Percentiles rank a stretch among this genome's conserved stretches.
Conservation (phyloP, 208 protist genomes). For the Crithidia thermophila region DNA sequence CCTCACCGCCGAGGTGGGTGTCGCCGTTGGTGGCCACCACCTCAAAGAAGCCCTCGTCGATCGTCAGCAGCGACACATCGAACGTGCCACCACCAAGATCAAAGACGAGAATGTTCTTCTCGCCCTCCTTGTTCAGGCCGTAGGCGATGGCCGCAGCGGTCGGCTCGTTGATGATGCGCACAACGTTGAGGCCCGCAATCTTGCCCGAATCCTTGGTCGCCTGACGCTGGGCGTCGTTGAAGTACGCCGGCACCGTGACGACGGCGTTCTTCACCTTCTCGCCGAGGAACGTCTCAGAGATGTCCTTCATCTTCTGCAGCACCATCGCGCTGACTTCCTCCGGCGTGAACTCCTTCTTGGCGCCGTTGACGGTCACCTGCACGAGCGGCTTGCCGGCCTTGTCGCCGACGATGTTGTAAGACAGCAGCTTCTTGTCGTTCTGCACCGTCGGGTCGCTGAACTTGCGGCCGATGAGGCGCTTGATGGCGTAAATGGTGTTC, state of each 20-base stretch:
- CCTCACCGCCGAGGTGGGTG: conserved; percentile 99
- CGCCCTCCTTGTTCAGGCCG: conserved; percentile 96
- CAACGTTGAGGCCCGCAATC: conserved; percentile 97
- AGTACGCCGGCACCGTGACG: conserved; percentile 99
- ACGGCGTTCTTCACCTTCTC: conserved; percentile 95
- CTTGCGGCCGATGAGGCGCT: conserved; percentile 93
- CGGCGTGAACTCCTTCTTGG: conserved; percentile 83
- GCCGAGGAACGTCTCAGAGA: conserved; percentile 94
- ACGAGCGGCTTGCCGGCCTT: conserved; percentile 79
- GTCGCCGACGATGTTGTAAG: conserved; percentile 88
- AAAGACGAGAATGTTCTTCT: conserved; percentile 97
- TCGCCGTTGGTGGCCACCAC: conserved; percentile 99
- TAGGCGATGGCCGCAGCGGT: conserved; percentile 99
- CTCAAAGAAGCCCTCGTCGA: conserved; percentile 99
- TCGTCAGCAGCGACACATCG: conserved; percentile 99
- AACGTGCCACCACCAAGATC: conserved; percentile 99
- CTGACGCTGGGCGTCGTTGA: conserved; percentile 99
- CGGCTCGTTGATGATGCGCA: conserved; percentile 99
- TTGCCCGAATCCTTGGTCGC: conserved; percentile 99
- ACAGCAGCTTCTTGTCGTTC: conserved; percentile 95
- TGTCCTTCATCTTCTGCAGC: conserved; percentile 95
- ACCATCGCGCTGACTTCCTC: conserved; percentile 91
- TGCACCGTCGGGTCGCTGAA: conserved; percentile 94
- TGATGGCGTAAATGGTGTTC: conserved; percentile 93
- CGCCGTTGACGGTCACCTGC: conserved; percentile 70